Base-by-base conservation (phyloP, 2,329 filamentous ascomycete genomes). In the Pleomassaria siparia region DNA sequence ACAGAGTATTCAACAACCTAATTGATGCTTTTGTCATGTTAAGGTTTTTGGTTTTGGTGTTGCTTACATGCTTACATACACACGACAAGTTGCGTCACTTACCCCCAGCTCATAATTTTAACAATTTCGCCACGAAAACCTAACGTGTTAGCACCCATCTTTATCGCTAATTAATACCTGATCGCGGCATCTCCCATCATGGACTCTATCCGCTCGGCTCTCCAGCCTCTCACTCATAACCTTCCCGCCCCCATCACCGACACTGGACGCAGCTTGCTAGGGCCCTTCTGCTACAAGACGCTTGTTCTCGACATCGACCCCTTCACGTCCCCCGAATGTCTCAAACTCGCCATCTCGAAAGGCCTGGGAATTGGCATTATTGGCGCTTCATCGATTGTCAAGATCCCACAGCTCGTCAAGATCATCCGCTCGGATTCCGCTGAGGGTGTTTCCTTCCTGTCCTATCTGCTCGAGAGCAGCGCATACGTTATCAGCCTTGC, bases 401-500 rank as follows among this genome's bases (percentile, higher is more conserved):
- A 99, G 77, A 85, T 99, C 21, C 94, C 94, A 0, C 94, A 99
- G 78, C 92, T 99, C 68, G 73, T 96, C 71, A 99, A 99, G 78
- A 85, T 99, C 43, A 74, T 94, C 64, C 80, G 80, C 65, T 91
- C 89, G 40, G 82, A 85, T 63, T 96, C 90, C 41, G 85, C 91
- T 22, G 82, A 84, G 36, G 94, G 94, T 60, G 82, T 99, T 52
- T 90, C 85, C 40, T 95, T 97, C 75, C 81, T 95, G 36, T 88
- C 89, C 25, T 97, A 96, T 76, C 80, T 94, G 26, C 89, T 99
- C 69, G 94, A 99, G 77, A 96, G 91, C 8, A 80, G 83, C 46
- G 84, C 87, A 49, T 92, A 95, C 74, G 80, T 96, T 62, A 95
- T 96, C 72, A 87, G 86, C 4, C 82, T 99, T 58, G 88, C 89